Evolutionary conservation across 2,329 filamentous ascomycete species (phyloP), one percentile per base, ranked within the genome.

Genomic region (Exophiala sideris): DNA sequence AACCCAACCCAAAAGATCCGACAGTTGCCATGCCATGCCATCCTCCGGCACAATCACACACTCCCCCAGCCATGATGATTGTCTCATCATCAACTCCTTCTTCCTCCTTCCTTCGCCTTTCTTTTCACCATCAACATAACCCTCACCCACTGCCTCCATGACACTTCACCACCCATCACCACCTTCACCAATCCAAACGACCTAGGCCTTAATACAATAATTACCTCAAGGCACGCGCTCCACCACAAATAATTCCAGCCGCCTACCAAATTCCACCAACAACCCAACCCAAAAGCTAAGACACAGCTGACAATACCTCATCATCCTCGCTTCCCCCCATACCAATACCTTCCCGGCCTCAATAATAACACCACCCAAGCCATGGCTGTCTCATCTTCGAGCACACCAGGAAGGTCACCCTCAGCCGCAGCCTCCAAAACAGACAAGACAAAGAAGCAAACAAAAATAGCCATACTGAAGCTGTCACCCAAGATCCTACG

Each of bases 401-500:
- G 62, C 40, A 58, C 64, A 45, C 60, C 67, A 38, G 54, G 59
- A 62, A 59, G 64, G 56, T 61, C 64, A 18, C 54, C 64, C 24
- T 57, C 61, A 10, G 54, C 54, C 16, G 46, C 56, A 24, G 57
- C 60, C 14, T 50, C 65, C 60, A 70, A 70, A 65, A 54, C 63
- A 33, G 58, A 62, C 54, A 67, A 68, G 58, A 62, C 62, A 61
- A 68, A 64, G 54, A 65, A 62, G 61, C 59, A 60, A 20, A 50
- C 16, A 14, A 61, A 62, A 45, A 50, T 57, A 18, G 56, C 76
- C 45, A 61, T 70, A 52, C 66, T 76, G n/a, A 73, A 70, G 62
- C 61, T 76, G 42, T 67, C 71, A 6, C 60, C 70, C 3, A 61
- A 66, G 7, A 33, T 68, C 5, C 63, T 76, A n/a, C 64, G 66